Evolutionary conservation across 2,329 filamentous ascomycete species (phyloP).

Genomic region (Alternaria sp.): DNA sequence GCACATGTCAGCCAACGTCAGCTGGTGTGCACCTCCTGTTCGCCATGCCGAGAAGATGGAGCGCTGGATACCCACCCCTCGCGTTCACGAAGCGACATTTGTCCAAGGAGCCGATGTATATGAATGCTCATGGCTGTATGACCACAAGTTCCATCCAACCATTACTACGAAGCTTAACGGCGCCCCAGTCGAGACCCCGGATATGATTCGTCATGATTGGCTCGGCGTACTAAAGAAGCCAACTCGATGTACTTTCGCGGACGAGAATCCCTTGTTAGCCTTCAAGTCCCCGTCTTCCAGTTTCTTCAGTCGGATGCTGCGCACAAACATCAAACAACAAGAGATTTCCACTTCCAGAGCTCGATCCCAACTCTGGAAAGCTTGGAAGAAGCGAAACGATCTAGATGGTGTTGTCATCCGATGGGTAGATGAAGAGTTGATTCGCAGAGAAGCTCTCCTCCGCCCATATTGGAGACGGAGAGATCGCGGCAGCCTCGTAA

Average conservation of each 20-base stretch:
- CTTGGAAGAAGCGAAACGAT: conserved; percentile 49
- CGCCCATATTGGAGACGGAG: conserved; percentile 48
- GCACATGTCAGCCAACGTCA: conserved; percentile 61
- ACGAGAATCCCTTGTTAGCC: conserved; percentile 60
- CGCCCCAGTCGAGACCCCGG: conserved; percentile 57
- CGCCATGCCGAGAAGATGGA: conserved; percentile 59
- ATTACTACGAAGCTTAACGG: conserved; percentile 56
- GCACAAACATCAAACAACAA: conserved; percentile 48
- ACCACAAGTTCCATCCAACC: conserved; percentile 50
- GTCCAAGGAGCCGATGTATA: conserved; percentile 60
- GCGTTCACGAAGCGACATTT: conserved; percentile 62
- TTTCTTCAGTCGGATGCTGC: conserved; percentile 43
- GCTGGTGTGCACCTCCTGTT: conserved; percentile 60
- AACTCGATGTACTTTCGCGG: conserved; percentile 46
- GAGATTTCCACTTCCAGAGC: conserved; percentile 48
- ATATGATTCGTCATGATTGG: conserved; percentile 60
- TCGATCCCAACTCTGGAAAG: conserved; percentile 49
- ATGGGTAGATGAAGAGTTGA: conserved; percentile 49
- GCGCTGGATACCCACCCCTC: conserved; percentile 62
- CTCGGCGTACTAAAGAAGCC: conserved; percentile 49
- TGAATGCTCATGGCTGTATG: conserved; percentile 54
- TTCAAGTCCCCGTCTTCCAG: conserved; percentile 50
- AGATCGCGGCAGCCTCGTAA: conserved; percentile 45
- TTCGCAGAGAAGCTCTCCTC: conserved; percentile 45
- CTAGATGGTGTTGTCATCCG: conserved; percentile 49